These are phyloP conservation scores for Arctium minus DNA, from an alignment of 129 eudicot species.

Conservation along the genomic window DNA sequence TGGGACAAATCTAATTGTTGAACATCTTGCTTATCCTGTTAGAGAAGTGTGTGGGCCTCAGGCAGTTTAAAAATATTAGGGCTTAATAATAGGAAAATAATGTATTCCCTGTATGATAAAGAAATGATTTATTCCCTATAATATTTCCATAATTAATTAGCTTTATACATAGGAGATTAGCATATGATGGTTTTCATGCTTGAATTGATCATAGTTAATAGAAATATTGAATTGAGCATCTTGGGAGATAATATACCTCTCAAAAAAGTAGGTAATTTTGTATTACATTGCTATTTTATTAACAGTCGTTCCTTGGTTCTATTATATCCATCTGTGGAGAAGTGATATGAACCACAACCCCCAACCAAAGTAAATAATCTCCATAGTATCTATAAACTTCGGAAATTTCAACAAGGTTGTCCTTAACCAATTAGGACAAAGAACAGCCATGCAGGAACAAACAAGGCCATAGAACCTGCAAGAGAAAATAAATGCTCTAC, in stretches of 20 bases:
- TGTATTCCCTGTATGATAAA: neutral
- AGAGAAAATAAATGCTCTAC: no score
- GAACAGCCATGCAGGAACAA: no score
- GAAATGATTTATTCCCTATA: neutral
- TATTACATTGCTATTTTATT: no score
- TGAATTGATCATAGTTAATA: neutral
- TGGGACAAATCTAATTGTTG: no score
- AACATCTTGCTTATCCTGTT: neutral
- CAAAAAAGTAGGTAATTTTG: neutral
- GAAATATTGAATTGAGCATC: neutral
- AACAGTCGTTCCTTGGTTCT: neutral
- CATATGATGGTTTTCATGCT: neutral
- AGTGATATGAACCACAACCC: neutral
- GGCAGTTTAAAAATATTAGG: neutral
- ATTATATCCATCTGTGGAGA: neutral
- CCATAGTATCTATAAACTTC: neutral
- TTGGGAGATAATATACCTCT: neutral
- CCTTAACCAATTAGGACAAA: no score
- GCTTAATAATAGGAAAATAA: neutral
- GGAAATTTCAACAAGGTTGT: neutral
- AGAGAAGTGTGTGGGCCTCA: neutral
- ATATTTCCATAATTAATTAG: neutral
- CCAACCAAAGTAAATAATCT: neutral
- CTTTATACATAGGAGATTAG: neutral
- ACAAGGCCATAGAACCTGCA: no score